Evolutionary conservation across 2,329 filamentous ascomycete species (phyloP).

Genomic region (Rutstroemia sp.): DNA sequence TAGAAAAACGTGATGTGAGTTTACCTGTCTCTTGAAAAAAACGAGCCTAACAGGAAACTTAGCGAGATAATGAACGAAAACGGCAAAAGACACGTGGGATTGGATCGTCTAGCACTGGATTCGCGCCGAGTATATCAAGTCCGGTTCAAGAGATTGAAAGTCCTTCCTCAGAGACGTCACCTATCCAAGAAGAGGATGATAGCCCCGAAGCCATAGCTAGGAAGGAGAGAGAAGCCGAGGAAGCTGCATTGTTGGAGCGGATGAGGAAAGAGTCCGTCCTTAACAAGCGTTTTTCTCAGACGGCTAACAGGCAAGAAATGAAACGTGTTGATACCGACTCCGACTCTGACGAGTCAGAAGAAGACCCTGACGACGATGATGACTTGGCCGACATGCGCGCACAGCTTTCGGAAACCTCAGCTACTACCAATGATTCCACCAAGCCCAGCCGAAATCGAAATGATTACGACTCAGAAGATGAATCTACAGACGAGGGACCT

Average conservation of each 20-base stretch:
- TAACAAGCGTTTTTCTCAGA: neutral
- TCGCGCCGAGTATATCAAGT: neutral
- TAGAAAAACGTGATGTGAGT: constrained; percentile 11
- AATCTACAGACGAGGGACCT: neutral
- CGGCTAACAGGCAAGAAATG: neutral
- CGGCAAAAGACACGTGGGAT: neutral
- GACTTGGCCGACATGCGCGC: neutral
- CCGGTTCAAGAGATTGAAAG: neutral
- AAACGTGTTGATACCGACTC: neutral
- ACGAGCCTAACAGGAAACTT: neutral
- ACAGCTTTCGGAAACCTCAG: neutral
- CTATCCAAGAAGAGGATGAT: neutral
- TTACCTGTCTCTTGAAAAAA: neutral
- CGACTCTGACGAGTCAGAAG: constrained; percentile 12
- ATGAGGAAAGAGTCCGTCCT: neutral
- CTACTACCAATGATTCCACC: neutral
- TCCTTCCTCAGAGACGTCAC: neutral
- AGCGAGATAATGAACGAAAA: constrained; percentile 1
- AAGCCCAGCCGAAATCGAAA: neutral
- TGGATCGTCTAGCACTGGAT: neutral
- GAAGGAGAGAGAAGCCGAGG: neutral
- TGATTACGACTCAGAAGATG: neutral
- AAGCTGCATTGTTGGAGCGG: too few relatives aligned
- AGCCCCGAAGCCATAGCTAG: neutral
- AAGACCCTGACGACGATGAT: constrained; percentile 15